phyloP scores from a whole-genome alignment of 139 green algal species.

The Chlorella sp. region DNA sequence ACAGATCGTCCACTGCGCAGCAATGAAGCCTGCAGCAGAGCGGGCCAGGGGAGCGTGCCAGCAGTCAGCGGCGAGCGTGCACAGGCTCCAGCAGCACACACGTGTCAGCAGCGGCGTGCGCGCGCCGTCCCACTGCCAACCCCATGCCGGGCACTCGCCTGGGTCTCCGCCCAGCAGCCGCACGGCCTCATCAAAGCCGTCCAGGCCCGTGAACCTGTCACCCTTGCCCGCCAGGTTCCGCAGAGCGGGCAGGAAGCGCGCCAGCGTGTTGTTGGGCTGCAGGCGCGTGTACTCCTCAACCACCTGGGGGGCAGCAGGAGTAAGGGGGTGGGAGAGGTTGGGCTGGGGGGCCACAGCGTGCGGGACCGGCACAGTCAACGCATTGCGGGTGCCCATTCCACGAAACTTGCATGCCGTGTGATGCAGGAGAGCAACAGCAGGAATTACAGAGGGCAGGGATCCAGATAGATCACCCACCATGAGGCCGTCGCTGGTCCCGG shows the following conservation, averaged over 20 bases:
- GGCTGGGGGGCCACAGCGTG: too few relatives aligned
- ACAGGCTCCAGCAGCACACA: too few relatives aligned
- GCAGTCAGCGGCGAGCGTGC: too few relatives aligned
- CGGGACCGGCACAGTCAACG: too few relatives aligned
- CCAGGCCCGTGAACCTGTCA: slow-evolving; percentile 4
- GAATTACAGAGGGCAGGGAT: too few relatives aligned
- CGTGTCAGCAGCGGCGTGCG: too few relatives aligned
- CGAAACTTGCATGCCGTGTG: too few relatives aligned
- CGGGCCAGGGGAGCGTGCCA: too few relatives aligned
- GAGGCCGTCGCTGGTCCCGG: slow-evolving; percentile 11
- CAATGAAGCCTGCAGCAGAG: slow-evolving; percentile 18
- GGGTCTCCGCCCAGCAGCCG: not conserved
- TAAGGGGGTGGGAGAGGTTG: too few relatives aligned
- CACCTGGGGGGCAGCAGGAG: not conserved
- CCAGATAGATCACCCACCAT: not conserved
- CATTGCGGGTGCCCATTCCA: too few relatives aligned
- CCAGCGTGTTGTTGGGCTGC: slow-evolving; percentile 28
- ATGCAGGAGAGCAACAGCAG: too few relatives aligned
- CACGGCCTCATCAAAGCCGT: slow-evolving; percentile 13
- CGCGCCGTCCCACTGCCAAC: too few relatives aligned
- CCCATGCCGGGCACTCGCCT: not conserved
- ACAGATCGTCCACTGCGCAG: slow-evolving; percentile 6
- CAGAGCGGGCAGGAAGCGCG: slow-evolving; percentile 18
- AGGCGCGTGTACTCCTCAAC: slow-evolving; percentile 6
- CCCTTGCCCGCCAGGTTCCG: not conserved